These are phyloP conservation scores for Paracamarosporium sp. DNA, from an alignment of 2,329 filamentous ascomycete genomes.

Conservation along the genomic window DNA sequence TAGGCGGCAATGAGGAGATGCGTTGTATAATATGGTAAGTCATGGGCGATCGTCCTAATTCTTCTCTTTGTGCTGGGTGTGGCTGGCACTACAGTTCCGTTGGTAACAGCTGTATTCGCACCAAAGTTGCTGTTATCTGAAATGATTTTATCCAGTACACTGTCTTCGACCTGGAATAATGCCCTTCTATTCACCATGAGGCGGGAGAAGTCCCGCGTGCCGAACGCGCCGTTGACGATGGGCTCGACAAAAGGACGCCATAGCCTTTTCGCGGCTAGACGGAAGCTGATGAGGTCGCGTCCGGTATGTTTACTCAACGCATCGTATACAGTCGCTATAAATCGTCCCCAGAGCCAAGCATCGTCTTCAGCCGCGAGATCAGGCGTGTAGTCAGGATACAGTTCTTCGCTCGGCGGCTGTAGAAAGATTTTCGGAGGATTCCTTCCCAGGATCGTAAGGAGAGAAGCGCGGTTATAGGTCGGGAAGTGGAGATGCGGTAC, in stretches of 20 bases:
- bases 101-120: background rate
- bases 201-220: conserved; percentile 81
- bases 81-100: background rate
- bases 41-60: conserved; percentile 44
- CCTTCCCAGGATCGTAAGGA: conserved; percentile 73
- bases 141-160: conserved; percentile 69
- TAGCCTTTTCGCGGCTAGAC: conserved; percentile 71
- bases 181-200: conserved; percentile 74
- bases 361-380: conserved; percentile 64
- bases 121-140: conserved; percentile 7
- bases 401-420: conserved; percentile 43
- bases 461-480: conserved; percentile 81
- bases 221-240: conserved; percentile 74
- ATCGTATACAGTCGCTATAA: conserved; percentile 85
- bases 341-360: conserved; percentile 77
- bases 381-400: conserved; percentile 54
- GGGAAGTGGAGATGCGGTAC: conserved; percentile 83
- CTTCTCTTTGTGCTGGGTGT: conserved; percentile 21
- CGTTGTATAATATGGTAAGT: conserved; percentile 74
- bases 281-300: conserved; percentile 77
- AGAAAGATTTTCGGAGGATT: conserved; percentile 56
- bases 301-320: conserved; percentile 81
- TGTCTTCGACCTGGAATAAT: conserved; percentile 75
- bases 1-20: conserved; percentile 79
- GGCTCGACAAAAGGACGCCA: conserved; percentile 88